Evolutionary conservation across 495 filamentous ascomycete species (phyloP).

Genomic region (Chlorociboria aeruginascens): DNA sequence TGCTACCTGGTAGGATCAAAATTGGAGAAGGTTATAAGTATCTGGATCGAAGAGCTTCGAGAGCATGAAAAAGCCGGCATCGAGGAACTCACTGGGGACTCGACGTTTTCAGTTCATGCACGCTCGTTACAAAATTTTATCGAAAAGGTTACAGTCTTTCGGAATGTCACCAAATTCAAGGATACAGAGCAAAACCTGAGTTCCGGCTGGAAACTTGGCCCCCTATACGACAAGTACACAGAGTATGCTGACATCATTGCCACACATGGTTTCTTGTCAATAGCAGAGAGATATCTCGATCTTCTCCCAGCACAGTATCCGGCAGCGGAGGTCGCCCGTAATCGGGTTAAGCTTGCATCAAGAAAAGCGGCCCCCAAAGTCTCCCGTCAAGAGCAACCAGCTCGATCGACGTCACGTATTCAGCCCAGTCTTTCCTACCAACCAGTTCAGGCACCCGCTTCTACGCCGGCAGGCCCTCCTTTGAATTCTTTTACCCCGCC

Average conservation of each 20-base stretch:
- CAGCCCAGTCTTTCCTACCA: constrained; percentile 28
- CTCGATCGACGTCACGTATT: constrained; percentile 21
- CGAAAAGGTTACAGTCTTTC: constrained; percentile 97
- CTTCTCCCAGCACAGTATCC: constrained; percentile 78
- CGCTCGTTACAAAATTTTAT: constrained; percentile 82
- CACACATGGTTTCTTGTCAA: constrained; percentile 71
- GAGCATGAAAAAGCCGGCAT: constrained; percentile 68
- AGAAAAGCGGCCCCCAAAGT: constrained; percentile 42
- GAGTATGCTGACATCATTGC: constrained; percentile 96
- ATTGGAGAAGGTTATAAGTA: constrained; percentile 87
- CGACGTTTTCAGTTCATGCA: constrained; percentile 85
- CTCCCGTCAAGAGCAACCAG: constrained; percentile 11
- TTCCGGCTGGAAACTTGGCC: constrained; percentile 77
- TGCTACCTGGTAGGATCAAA: constrained; percentile 93
- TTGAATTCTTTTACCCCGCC: constrained; percentile 10
- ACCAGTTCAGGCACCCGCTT: constrained; percentile 10
- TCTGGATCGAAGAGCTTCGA: constrained; percentile 83
- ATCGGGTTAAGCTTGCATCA: constrained; percentile 77
- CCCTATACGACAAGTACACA: constrained; percentile 87
- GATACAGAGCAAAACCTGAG: constrained; percentile 59
- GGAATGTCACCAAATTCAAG: constrained; percentile 81
- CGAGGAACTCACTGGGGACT: constrained; percentile 51
- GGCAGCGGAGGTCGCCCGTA: constrained; percentile 76
- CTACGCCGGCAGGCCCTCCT: constrained; percentile 21
- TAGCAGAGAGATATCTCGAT: constrained; percentile 85